Conservation (phyloP, 1,139 yeast genomes). For the Schwanniomyces etchellsii region DNA sequence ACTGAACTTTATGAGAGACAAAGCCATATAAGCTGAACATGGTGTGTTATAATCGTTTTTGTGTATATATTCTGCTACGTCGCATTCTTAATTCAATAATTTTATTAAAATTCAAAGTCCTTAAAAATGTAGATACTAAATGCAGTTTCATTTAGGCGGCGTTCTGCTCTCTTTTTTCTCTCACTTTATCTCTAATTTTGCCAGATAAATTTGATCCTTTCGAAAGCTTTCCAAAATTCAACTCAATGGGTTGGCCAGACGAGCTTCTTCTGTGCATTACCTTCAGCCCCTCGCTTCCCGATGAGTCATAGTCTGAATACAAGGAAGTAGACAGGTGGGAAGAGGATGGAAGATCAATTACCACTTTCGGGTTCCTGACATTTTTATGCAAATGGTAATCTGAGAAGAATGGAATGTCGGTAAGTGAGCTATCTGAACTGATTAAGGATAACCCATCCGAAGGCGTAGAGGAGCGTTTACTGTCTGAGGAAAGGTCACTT, state of each 20-base stretch:
- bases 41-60: not conserved
- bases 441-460: slow-evolving; percentile 52
- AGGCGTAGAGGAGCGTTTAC: slow-evolving; percentile 27
- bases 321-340: slow-evolving; percentile 1
- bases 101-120: not conserved
- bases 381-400: slow-evolving; percentile 38
- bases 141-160: slow-evolving; percentile 2
- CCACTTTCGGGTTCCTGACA: slow-evolving; percentile 17
- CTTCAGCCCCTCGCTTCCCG: no score
- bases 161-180: slow-evolving; percentile 25
- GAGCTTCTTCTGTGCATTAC: no score
- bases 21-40: slow-evolving; percentile 29
- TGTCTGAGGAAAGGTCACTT: slow-evolving; percentile 17
- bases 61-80: not conserved
- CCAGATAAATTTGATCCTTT: slow-evolving; percentile 18
- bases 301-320: not conserved
- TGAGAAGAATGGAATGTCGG: slow-evolving; percentile 53
- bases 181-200: slow-evolving; percentile 30
- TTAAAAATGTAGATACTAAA: slow-evolving; percentile 3
- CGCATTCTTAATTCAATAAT: not conserved
- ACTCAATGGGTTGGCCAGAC: not conserved
- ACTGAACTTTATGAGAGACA: slow-evolving; percentile 85
- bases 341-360: not conserved
- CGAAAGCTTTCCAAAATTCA: slow-evolving; percentile 2
- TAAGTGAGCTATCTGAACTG: slow-evolving; percentile 47